phyloP scores from a whole-genome alignment of 2,329 filamentous ascomycete species.

The Beauveria sp. region DNA sequence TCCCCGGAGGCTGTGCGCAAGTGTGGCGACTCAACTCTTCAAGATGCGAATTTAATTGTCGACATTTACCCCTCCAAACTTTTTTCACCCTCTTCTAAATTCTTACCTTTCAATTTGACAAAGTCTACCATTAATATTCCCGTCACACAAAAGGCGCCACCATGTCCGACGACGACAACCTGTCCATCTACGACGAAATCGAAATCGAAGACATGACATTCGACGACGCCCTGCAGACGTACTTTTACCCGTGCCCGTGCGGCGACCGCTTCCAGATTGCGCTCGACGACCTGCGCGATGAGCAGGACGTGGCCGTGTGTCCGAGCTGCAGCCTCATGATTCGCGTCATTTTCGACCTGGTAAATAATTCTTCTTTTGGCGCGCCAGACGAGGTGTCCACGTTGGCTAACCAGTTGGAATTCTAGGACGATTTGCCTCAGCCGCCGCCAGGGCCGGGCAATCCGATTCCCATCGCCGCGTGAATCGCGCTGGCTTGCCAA shows the following conservation, averaged over 20 bases:
- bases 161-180: slow-evolving; percentile 54
- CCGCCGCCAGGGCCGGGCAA: slow-evolving; percentile 25
- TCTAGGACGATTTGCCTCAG: slow-evolving; percentile 38
- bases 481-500: slow-evolving; percentile 12
- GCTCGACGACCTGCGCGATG: slow-evolving; percentile 76
- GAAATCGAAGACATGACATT: slow-evolving; percentile 99
- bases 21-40: not conserved
- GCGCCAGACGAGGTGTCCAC: too few species aligned
- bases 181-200: slow-evolving; percentile 91
- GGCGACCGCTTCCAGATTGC: slow-evolving; percentile 93
- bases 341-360: slow-evolving; percentile 81
- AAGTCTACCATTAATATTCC: too few species aligned
- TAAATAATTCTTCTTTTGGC: slow-evolving; percentile 26
- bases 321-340: slow-evolving; percentile 98
- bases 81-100: not conserved
- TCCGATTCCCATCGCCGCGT: slow-evolving; percentile 34
- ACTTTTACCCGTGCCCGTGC: slow-evolving; percentile 94
- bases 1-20: not conserved
- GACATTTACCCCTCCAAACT: not conserved
- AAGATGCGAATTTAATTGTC: not conserved
- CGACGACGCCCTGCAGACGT: slow-evolving; percentile 74
- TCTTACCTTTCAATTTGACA: too few species aligned
- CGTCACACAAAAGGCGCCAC: slow-evolving; percentile 13
- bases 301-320: slow-evolving; percentile 91
- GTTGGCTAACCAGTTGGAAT: too few species aligned